Base-by-base conservation (phyloP, 2,329 filamentous ascomycete species). In the Sclerotinia borealis region DNA sequence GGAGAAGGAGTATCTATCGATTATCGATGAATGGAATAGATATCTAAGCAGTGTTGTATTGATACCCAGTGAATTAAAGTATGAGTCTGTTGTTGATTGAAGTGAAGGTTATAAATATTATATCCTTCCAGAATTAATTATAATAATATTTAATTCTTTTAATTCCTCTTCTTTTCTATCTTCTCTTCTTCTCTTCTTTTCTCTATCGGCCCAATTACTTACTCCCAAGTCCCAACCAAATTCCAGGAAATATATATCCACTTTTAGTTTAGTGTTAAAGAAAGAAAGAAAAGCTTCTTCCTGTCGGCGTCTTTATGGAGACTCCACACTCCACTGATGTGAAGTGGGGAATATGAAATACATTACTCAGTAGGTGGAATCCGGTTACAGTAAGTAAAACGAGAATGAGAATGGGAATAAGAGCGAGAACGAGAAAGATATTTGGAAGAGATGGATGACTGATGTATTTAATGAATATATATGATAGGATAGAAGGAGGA, bases 261-360 rank as follows among this genome's bases (percentile, higher is more conserved):
- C 51, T 55, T 31, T n/a, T 27, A 10, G 51, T 29, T 29, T 55
- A 55, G 51, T 27, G 27, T 11, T 36, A 8, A 48, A 27, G 29
- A 8, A 55, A 55, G 19, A 8, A 48, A 27, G 29, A 8, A 55
- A 55, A 27, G 25, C 22, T 27, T n/a, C 15, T 11, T 41, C 43
- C 52, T 27, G 37, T 56, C 52, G 52, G 52, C 37, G 37, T 31
- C 37, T 56, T 56, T 56, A 43, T 56, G 52, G 52, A 56, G 52
- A 56, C 52, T 56, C 52, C 52, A 56, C 37, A 55, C 37, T 55
- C 34, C 51, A 22, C 31, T 31, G 49, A 51, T 27, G 9, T 17
- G 50, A 39, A 22, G 17, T 27, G 34, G 37, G 50, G 50, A 39
- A 27, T 25, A 25, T 9, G 19, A 51, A 34, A n/a, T n/a, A n/a